Evolutionary conservation across 2,329 filamentous ascomycete species (phyloP), one percentile per base, ranked within the genome.

Genomic region (Aspergillus neotritici): DNA sequence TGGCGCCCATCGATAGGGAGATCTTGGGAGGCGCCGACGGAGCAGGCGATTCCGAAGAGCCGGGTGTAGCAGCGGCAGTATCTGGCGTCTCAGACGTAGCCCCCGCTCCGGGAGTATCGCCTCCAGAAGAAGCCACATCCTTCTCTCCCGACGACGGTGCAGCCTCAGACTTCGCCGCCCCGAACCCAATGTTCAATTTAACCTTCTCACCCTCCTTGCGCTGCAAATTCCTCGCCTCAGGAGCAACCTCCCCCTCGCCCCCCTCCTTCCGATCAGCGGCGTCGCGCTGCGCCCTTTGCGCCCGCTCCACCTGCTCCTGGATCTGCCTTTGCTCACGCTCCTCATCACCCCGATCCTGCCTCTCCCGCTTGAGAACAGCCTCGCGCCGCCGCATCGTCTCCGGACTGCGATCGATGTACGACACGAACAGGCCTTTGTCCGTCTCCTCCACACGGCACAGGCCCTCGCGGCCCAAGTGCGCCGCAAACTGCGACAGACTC

Each of bases 361-460:
- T 79, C 64, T 96, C 90, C 65, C 88, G 91, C 61, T 84, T 82
- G 53, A 83, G 74, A 37, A 96, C 75, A 17, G 87, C 87, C 52
- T 96, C 91, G 49, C 87, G 80, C 39, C 90, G 73, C 55, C 80
- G 76, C 51, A 97, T 69, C 1, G 89, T 87, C 43, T 95, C 91
- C 0, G 89, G 87, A 30, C 84, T 90, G 56, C 91, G 88, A 60
- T 98, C 91, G 45, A 96, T 83, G 87, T 90, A 98, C 1, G 84
- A 76, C 41, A 98, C 82, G 57, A 89, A 85, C 32, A 97, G 57
- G 1, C 66, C 93, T 64, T 95, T 91, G 50, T 86, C 82, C 32
- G 83, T 87, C 64, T 97, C 91, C 65, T 97, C 89, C 0, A 97
- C 90, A 25, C 87, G 76, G 57, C 87, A 94, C 35, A 96, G 82